phyloP scores from a whole-genome alignment of 2,329 filamentous ascomycete species.

The Didymella arachidicola region DNA sequence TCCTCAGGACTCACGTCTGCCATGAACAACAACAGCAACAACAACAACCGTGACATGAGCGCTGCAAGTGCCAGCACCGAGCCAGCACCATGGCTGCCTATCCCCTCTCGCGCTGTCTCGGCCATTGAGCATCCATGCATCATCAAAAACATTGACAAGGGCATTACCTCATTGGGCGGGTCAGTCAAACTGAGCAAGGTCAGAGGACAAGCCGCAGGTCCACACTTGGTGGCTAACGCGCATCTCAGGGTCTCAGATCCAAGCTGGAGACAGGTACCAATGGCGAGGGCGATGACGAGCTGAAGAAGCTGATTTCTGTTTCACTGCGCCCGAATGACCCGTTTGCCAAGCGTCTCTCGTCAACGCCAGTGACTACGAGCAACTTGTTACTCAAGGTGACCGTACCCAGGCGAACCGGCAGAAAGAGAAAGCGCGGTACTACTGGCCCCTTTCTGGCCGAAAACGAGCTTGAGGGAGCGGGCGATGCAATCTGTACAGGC shows the following conservation, averaged over 20 bases:
- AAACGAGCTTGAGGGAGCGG: constrained; percentile 38
- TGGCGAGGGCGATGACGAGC: constrained; percentile 42
- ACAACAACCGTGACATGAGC: constrained; percentile 6
- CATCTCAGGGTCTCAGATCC: constrained; percentile 38
- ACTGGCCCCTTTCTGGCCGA: constrained; percentile 64
- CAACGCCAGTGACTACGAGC: constrained; percentile 76
- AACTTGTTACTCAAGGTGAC: constrained; percentile 88
- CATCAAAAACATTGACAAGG: constrained; percentile 69
- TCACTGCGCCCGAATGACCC: constrained; percentile 82
- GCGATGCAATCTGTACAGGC: not conserved
- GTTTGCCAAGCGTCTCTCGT: constrained; percentile 78
- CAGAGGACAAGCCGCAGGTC: constrained; percentile 24
- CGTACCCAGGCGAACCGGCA: constrained; percentile 84
- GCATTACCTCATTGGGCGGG: constrained; percentile 68
- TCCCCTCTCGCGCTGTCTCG: constrained; percentile 63
- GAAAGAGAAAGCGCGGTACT: constrained; percentile 83
- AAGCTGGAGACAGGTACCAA: constrained; percentile 35
- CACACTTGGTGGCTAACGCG: constrained; percentile 22
- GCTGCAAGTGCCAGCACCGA: constrained; percentile 12
- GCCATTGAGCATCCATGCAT: constrained; percentile 73
- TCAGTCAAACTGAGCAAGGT: constrained; percentile 63
- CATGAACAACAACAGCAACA: constrained; percentile 21
- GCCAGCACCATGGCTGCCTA: constrained; percentile 55
- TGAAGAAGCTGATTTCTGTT: constrained; percentile 66
- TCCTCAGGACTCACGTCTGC: constrained; percentile 1